Percentiles rank a stretch among this genome's conserved stretches.
phyloP scores from a whole-genome alignment of 176 grass and related monocot genomes.

The Cenchrus fungigraminus region DNA sequence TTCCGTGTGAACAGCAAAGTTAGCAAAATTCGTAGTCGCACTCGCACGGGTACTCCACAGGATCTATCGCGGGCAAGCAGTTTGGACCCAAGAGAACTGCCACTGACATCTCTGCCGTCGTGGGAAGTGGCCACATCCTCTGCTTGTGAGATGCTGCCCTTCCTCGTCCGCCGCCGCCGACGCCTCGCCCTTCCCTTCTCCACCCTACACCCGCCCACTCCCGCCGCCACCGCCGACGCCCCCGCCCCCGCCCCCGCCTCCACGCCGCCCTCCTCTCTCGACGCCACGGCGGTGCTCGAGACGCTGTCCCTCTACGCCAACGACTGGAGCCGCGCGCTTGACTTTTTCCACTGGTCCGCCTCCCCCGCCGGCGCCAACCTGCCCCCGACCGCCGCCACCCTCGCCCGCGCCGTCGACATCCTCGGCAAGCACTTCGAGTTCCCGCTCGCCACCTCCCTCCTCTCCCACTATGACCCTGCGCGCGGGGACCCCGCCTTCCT shows the following conservation, averaged over 20 bases:
- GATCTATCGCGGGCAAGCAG: neutral
- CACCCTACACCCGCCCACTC: neutral
- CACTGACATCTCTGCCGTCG: neutral
- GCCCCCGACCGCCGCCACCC: conserved; percentile 49
- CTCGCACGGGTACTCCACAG: too few relatives aligned
- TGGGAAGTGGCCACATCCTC: neutral
- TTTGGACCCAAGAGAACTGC: neutral
- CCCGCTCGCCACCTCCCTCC: conserved; percentile 59
- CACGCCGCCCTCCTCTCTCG: conserved; percentile 21
- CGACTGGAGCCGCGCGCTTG: conserved; percentile 80
- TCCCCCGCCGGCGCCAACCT: conserved; percentile 48
- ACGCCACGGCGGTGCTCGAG: conserved; percentile 57
- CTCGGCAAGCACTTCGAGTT: conserved; percentile 96
- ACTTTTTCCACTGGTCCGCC: conserved; percentile 87
- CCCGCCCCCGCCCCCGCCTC: neutral
- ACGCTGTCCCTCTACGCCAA: conserved; percentile 83
- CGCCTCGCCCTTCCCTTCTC: conserved; percentile 31
- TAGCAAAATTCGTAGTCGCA: too few relatives aligned
- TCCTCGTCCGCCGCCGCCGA: conserved; percentile 29
- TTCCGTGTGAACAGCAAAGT: too few relatives aligned
- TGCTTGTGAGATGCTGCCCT: conserved; percentile 43
- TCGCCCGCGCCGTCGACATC: conserved; percentile 76
- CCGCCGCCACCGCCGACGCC: neutral
- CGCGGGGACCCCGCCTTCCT: conserved; percentile 56
- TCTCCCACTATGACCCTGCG: conserved; percentile 51